These are phyloP conservation scores for Phytophthora multivora DNA, from an alignment of 352 stramenopile species.

Conservation along the genomic window DNA sequence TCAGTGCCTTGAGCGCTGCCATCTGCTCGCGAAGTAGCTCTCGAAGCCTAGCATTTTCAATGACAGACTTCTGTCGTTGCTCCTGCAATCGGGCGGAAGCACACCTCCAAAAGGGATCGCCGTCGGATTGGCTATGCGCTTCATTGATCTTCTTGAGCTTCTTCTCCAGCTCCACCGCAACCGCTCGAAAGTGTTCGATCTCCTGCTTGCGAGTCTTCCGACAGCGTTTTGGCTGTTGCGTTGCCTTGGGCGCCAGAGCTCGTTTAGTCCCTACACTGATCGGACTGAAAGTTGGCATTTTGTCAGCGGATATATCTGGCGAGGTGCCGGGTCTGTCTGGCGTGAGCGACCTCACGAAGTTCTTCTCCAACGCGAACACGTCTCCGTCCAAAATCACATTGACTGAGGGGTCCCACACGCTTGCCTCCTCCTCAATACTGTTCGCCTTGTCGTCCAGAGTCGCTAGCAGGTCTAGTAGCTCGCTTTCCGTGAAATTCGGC, in stretches of 20 bases:
- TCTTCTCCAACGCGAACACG: conserved; percentile 15
- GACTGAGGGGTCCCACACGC: conserved; percentile 2
- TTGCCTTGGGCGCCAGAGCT: background rate
- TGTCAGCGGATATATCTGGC: background rate
- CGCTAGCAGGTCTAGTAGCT: conserved; percentile 51
- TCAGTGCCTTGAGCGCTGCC: conserved; percentile 28
- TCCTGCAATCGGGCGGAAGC: conserved; percentile 44
- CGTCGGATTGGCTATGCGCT: conserved; percentile 24
- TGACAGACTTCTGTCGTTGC: conserved; percentile 40
- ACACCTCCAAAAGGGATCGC: conserved; percentile 48
- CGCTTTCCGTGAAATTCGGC: conserved; percentile 45
- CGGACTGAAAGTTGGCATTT: background rate
- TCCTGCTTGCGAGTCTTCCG: conserved; percentile 50
- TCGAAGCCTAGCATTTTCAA: conserved; percentile 51
- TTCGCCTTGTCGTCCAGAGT: conserved; percentile 20
- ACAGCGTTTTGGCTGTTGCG: conserved; percentile 27
- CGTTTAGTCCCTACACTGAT: conserved; percentile 2
- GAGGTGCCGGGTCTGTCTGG: background rate
- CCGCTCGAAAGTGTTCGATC: conserved; percentile 43
- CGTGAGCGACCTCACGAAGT: conserved; percentile 16
- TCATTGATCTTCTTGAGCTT: conserved; percentile 45
- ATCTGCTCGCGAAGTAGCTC: conserved; percentile 46
- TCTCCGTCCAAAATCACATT: conserved; percentile 11
- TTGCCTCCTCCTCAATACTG: background rate
- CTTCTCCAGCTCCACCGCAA: conserved; percentile 41